Conservation (phyloP, 352 stramenopile genomes). For the Phytopythium chamaehyphon region DNA sequence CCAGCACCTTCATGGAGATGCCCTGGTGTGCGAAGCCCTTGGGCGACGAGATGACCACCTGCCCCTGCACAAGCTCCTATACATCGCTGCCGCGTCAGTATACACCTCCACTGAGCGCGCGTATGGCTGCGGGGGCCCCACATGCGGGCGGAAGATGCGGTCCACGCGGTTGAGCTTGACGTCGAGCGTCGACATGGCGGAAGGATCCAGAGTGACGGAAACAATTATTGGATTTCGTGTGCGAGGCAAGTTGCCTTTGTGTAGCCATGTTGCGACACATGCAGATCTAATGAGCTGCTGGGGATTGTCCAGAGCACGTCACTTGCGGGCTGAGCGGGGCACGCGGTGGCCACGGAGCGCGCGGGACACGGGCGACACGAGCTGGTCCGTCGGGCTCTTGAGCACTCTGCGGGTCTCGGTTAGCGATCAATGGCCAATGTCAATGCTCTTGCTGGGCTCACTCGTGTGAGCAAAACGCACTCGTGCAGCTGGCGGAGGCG, state of each 20-base stretch:
- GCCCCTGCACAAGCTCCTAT: conserved; percentile 79
- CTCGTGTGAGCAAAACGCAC: conserved; percentile 1
- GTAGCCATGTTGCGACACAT: too few species aligned
- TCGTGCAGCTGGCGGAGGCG: conserved; percentile 24
- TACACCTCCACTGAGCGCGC: background rate
- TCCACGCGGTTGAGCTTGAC: conserved; percentile 84
- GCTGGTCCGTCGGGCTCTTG: conserved; percentile 58
- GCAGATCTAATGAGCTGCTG: too few species aligned
- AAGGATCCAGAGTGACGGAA: too few species aligned
- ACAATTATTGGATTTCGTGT: background rate
- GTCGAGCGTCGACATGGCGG: conserved; percentile 76
- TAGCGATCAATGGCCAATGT: background rate
- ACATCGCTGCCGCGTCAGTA: background rate
- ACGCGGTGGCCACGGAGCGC: conserved; percentile 32
- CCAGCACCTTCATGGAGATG: conserved; percentile 55
- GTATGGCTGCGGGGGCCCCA: conserved; percentile 14
- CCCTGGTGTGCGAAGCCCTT: conserved; percentile 82
- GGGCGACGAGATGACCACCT: conserved; percentile 82
- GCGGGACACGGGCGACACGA: conserved; percentile 57
- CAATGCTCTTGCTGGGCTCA: too few species aligned
- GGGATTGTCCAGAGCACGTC: too few species aligned
- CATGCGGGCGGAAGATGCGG: conserved; percentile 83
- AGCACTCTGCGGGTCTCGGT: conserved; percentile 30
- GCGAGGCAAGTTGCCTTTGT: too few species aligned
- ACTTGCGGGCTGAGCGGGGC: conserved; percentile 10